Base-by-base conservation (phyloP, 1,139 yeast species). In the Hansenula anomala region DNA sequence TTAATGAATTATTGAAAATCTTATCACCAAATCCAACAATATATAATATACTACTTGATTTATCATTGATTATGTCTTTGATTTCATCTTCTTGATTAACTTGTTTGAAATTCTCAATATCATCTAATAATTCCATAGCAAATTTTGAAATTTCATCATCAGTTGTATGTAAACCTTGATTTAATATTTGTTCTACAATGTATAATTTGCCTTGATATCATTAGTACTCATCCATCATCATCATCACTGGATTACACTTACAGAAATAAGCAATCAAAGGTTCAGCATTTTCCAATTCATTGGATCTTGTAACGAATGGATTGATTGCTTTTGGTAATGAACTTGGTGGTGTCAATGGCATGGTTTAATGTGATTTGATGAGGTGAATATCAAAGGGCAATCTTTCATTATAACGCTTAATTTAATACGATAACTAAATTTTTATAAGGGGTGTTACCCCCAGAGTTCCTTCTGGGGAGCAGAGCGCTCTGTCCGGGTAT, bases 151-250 rank as follows among this genome's bases (percentile, higher is more conserved):
- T 73, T 4, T 69, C 76, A 13, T 68, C 63, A 42, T 75, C 71
- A 2, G 60, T 53, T 18, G 69, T 59, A 54, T 87, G 95, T 22
- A 80, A 64, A 46, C 77, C 75, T 37, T 73, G 60, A 35, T 69
- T 69, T 23, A 87, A 63, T 9, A 87, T 80, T 50, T 74, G 67
- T 54, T 86, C 88, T 11, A 82, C 78, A 0, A 86, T 85, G 49
- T 80, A 78, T 29, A 75, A 56, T 41, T 53, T 49, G 35, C 58
- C 57, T 54, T 5, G 16, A 6, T 19, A 40, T 39, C 35, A 36
- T 37, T 34, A 17, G 14, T n/a, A n/a, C n/a, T n/a, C n/a, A n/a
- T n/a, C n/a, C n/a, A n/a, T n/a, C n/a, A n/a, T n/a, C n/a, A n/a
- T n/a, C n/a, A n/a, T n/a, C n/a, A n/a, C n/a, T n/a, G n/a, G n/a